Conservation (phyloP, 2,329 filamentous ascomycete genomes). For the Fusarium transvaalense region DNA sequence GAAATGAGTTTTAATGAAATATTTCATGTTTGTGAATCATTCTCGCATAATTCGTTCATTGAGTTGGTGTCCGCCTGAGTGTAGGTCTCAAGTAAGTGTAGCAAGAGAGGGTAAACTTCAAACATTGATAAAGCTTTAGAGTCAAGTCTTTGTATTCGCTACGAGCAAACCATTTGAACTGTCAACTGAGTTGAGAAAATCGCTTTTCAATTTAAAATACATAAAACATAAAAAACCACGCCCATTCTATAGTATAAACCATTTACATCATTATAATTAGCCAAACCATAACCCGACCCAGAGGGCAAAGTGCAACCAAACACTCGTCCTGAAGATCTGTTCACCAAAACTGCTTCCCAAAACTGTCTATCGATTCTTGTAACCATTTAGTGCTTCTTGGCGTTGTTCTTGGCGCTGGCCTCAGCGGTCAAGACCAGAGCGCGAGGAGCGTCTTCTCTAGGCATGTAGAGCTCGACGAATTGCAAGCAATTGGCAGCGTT, state of each 20-base stretch:
- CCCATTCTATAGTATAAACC: constrained; percentile 36
- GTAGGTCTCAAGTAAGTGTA: background rate
- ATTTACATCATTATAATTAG: constrained; percentile 42
- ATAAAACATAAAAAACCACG: constrained; percentile 24
- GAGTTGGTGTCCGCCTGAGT: background rate
- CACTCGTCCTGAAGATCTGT: constrained; percentile 21
- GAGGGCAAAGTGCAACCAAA: constrained; percentile 2
- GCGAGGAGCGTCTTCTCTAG: constrained; percentile 80
- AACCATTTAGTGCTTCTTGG: constrained; percentile 53
- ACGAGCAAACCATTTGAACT: background rate
- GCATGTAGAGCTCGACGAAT: constrained; percentile 87
- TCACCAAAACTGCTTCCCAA: constrained; percentile 32
- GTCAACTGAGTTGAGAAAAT: constrained; percentile 21
- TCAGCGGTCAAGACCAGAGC: constrained; percentile 77
- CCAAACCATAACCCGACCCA: constrained; percentile 24
- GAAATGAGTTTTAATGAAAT: background rate
- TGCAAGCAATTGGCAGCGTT: constrained; percentile 67
- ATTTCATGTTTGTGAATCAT: background rate
- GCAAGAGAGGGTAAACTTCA: background rate
- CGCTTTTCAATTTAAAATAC: constrained; percentile 41
- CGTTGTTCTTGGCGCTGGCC: constrained; percentile 77
- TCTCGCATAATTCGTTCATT: background rate
- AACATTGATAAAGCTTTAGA: background rate
- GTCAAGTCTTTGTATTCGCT: background rate
- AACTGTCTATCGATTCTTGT: constrained; percentile 17